Conservation (phyloP, 1,139 yeast genomes). For the Taiozyma onychis region DNA sequence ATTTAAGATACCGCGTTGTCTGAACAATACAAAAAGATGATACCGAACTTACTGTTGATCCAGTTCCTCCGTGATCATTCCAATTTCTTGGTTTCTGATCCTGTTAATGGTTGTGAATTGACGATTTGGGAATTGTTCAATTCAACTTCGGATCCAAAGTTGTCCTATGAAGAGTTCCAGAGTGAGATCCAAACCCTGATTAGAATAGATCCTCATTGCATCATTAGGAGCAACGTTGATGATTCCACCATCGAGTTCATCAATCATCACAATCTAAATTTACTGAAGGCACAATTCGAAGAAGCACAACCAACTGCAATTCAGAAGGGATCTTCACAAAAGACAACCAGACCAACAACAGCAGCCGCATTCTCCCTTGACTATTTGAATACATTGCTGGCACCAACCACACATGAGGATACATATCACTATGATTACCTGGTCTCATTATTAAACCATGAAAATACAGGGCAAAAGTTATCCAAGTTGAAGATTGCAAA, state of each 20-base stretch:
- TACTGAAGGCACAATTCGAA: constrained; percentile 3
- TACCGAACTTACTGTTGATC: constrained; percentile 3
- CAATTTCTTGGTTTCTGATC: constrained; percentile 7
- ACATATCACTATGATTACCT: constrained; percentile 12
- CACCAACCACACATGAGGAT: constrained; percentile 6
- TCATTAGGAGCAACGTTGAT: constrained; percentile 3
- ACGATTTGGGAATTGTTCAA: constrained; percentile 14
- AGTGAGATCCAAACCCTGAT: constrained; percentile 4
- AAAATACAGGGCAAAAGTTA: constrained; percentile 27
- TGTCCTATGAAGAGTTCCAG: constrained; percentile 5
- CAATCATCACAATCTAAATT: constrained; percentile 19
- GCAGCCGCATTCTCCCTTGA: background rate
- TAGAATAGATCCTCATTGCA: constrained; percentile 7
- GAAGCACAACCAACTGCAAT: background rate
- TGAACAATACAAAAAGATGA: background rate
- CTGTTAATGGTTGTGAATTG: constrained; percentile 11
- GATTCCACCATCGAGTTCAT: constrained; percentile 18
- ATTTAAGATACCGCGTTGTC: background rate
- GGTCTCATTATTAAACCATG: constrained; percentile 16
- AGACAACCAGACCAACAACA: background rate
- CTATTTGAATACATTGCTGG: constrained; percentile 3
- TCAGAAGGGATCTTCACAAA: background rate
- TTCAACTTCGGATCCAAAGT: background rate
- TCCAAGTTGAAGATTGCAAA: constrained; percentile 37
- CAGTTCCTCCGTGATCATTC: constrained; percentile 10